phyloP scores from a whole-genome alignment of 106 monocot genomes.

The Dendrobium nobile region DNA sequence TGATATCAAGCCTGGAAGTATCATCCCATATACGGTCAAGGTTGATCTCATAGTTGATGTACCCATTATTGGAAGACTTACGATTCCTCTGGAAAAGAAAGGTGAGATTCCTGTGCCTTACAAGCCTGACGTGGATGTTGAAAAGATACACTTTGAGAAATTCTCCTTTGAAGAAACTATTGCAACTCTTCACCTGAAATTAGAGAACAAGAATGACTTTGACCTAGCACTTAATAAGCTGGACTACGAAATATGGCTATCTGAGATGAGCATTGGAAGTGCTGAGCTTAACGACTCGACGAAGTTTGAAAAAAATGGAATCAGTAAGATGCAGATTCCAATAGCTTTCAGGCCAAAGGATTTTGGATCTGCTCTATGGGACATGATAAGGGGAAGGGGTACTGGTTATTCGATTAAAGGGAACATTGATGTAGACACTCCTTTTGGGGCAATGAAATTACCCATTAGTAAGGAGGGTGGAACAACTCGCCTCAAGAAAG shows the following conservation, averaged over 20 bases:
- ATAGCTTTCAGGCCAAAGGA: slow-evolving; percentile 73
- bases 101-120: slow-evolving; percentile 81
- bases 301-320: slow-evolving; percentile 60
- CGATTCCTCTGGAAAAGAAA: slow-evolving; percentile 58
- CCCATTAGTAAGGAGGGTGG: slow-evolving; percentile 39
- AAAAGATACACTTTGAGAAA: slow-evolving; percentile 44
- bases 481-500: slow-evolving; percentile 28
- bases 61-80: slow-evolving; percentile 56
- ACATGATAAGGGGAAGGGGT: slow-evolving; percentile 31
- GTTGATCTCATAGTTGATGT: slow-evolving; percentile 63
- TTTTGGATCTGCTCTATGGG: slow-evolving; percentile 64
- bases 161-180: slow-evolving; percentile 76
- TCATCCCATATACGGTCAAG: slow-evolving; percentile 52
- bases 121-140: slow-evolving; percentile 71
- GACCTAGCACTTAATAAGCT: slow-evolving; percentile 62
- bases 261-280: slow-evolving; percentile 50
- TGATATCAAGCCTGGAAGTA: slow-evolving; percentile 56
- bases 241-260: slow-evolving; percentile 70
- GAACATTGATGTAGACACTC: slow-evolving; percentile 32
- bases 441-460: slow-evolving; percentile 42
- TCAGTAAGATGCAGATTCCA: slow-evolving; percentile 49
- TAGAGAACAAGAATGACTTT: slow-evolving; percentile 91
- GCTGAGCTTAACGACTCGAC: slow-evolving; percentile 48
- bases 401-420: slow-evolving; percentile 34
- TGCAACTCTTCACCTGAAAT: slow-evolving; percentile 54